Evolutionary conservation across 1,284 basidiomycete genomes (phyloP).

Genomic region (Inonotus obliquus): DNA sequence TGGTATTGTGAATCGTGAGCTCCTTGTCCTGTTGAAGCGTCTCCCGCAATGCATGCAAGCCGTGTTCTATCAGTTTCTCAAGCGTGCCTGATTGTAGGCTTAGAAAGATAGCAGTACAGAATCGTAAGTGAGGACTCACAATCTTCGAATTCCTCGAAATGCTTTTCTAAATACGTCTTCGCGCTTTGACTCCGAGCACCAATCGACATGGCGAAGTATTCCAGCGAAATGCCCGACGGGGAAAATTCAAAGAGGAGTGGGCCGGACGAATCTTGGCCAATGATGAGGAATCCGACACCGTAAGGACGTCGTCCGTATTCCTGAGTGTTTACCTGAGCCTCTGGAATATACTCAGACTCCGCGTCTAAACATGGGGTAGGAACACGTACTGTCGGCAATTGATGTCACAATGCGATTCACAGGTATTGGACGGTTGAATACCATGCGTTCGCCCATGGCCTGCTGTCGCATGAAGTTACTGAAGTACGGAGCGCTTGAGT

Average conservation of each 20-base stretch:
- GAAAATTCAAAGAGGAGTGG: conserved; percentile 99
- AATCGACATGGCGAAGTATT: conserved; percentile 98
- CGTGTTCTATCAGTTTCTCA: conserved; percentile 86
- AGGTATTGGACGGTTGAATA: conserved; percentile 92
- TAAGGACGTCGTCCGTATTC: conserved; percentile 97
- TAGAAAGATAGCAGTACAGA: conserved; percentile 7
- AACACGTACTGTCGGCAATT: conserved; percentile 86
- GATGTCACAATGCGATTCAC: conserved; percentile 89
- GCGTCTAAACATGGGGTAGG: neutral
- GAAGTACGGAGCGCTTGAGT: conserved; percentile 1
- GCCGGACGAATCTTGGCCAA: conserved; percentile 91
- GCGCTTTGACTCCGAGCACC: conserved; percentile 97
- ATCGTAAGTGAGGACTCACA: conserved; percentile 45
- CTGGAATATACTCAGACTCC: conserved; percentile 38
- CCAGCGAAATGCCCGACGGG: conserved; percentile 95
- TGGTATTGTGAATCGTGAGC: conserved; percentile 87
- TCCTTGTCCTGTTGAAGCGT: conserved; percentile 97
- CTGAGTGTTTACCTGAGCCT: conserved; percentile 99
- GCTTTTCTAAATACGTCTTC: conserved; percentile 96
- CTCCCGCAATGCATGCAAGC: conserved; percentile 88
- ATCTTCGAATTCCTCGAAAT: conserved; percentile 83
- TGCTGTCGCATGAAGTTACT: conserved; percentile 99
- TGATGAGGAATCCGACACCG: conserved; percentile 97
- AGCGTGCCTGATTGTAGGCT: conserved; percentile 46
- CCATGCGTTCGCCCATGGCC: conserved; percentile 92